Conservation (phyloP, 1,284 basidiomycete genomes). For the Heliocybe sulcata region DNA sequence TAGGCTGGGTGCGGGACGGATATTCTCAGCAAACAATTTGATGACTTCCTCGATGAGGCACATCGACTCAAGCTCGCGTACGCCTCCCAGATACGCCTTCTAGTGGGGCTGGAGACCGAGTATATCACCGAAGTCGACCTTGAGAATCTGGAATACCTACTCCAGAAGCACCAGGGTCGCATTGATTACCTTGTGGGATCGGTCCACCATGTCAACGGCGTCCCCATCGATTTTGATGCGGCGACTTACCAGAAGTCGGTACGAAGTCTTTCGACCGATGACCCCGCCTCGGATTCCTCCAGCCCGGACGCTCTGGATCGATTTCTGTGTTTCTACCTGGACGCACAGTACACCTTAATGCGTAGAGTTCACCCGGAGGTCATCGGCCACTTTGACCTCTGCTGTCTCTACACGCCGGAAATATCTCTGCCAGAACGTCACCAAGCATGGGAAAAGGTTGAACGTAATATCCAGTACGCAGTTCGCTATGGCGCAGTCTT, state of each 20-base stretch:
- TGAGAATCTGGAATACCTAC: conserved; percentile 43
- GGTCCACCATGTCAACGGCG: conserved; percentile 83
- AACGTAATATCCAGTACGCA: conserved; percentile 74
- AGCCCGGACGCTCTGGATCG: conserved; percentile 10
- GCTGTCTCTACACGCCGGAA: conserved; percentile 69
- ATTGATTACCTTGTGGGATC: conserved; percentile 94
- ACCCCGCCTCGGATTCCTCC: conserved; percentile 15
- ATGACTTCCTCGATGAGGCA: conserved; percentile 69
- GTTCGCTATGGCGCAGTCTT: conserved; percentile 86
- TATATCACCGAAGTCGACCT: conserved; percentile 71
- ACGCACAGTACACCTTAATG: conserved; percentile 72
- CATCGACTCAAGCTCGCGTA: conserved; percentile 61
- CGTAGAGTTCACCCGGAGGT: conserved; percentile 77
- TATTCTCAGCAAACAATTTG: conserved; percentile 52
- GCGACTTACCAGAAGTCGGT: conserved; percentile 62
- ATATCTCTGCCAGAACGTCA: conserved; percentile 48
- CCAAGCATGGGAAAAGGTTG: conserved; percentile 56
- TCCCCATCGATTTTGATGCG: conserved; percentile 92
- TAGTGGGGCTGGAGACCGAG: conserved; percentile 94
- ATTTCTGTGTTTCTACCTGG: conserved; percentile 74
- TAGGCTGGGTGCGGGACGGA: conserved; percentile 22
- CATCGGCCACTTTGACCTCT: conserved; percentile 91
- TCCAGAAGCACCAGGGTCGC: conserved; percentile 32
- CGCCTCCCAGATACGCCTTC: conserved; percentile 58
- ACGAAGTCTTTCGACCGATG: conserved; percentile 25